Evolutionary conservation across 2,329 filamentous ascomycete species (phyloP), one percentile per base, ranked within the genome.

Genomic region (Hypoxylon sp.): DNA sequence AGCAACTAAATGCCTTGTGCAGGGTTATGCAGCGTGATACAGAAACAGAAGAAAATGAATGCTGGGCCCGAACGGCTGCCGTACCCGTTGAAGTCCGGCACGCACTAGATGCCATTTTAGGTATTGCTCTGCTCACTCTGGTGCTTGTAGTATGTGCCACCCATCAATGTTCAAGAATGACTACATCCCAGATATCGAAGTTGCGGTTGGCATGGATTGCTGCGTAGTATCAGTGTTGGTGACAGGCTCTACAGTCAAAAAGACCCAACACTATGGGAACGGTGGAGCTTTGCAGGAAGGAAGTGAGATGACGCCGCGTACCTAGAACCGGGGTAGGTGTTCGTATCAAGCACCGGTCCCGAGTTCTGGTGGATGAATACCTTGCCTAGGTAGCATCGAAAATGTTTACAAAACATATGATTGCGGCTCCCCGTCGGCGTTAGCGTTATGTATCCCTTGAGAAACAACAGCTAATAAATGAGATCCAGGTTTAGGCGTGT

Each of bases 1-100:
- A 17, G 31, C 22, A 50, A 50, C 52, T 24, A 47, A 31, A 10
- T 24, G 19, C 22, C 46, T 44, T 51, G 33, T 46, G 46, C 53
- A 63, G 31, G 24, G 24, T 51, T 57, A 63, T 63, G 60, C 60
- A 63, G 19, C 17, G 52, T 51, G 53, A 56, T 56, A 47, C 39
- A 42, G 37, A 42, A 44, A 44, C 17, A 50, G 24, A 53, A 35
- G 50, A 31, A 53, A 37, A 31, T 53, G 24, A 37, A 11, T 31
- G 50, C 29, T 22, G n/a, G 9, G 50, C 31, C 19, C 31, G 5
- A 46, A 22, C 14, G 3, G 37, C 22, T 31, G 37, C 52, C 54
- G 42, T 47, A 10, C 14, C 42, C 39, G 29, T 56, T 24, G 10
- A 35, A 46, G 39, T 56, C 54, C 37, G 54, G 11, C 10, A 35